A percentile compares a stretch with the other conserved stretches of the same genome.
These are phyloP conservation scores for Leptographium wingfieldii DNA, from an alignment of 2,329 filamentous ascomycete genomes.

Conservation along the genomic window DNA sequence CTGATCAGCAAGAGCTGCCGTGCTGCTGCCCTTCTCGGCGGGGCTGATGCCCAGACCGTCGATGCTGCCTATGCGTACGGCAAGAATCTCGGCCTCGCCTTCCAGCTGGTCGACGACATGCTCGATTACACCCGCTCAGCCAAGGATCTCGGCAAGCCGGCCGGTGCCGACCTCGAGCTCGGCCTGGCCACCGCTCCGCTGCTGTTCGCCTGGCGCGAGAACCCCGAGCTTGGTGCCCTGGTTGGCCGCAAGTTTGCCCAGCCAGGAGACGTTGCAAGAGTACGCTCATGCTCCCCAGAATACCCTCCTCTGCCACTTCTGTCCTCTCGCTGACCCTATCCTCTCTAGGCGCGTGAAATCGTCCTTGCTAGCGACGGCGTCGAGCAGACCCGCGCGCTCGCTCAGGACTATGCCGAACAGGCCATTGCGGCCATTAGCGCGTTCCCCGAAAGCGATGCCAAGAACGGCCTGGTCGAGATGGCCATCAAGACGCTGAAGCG, in stretches of 20 bases:
- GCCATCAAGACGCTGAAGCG: slow-evolving; percentile 82
- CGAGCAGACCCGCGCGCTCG: slow-evolving; percentile 80
- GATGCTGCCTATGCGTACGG: slow-evolving; percentile 89
- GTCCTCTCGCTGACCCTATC: slow-evolving; percentile 5
- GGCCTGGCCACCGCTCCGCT: slow-evolving; percentile 88
- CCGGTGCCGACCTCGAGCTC: slow-evolving; percentile 84
- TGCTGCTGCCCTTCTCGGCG: slow-evolving; percentile 74
- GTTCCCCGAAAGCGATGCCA: slow-evolving; percentile 92
- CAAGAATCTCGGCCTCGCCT: slow-evolving; percentile 84
- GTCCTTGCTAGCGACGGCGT: slow-evolving; percentile 77
- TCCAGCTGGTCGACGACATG: slow-evolving; percentile 97
- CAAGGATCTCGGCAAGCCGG: slow-evolving; percentile 81
- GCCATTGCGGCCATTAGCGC: slow-evolving; percentile 71
- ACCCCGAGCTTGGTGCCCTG: slow-evolving; percentile 69
- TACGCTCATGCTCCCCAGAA: slow-evolving; percentile 30
- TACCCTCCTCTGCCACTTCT: background rate
- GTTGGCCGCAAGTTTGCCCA: slow-evolving; percentile 83
- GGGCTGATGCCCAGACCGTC: slow-evolving; percentile 61
- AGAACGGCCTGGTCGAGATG: slow-evolving; percentile 85
- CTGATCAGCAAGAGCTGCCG: slow-evolving; percentile 94
- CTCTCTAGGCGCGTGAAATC: slow-evolving; percentile 63
- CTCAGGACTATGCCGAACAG: slow-evolving; percentile 80
- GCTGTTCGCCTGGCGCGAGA: slow-evolving; percentile 89
- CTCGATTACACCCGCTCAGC: slow-evolving; percentile 86
- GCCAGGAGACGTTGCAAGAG: slow-evolving; percentile 74